Evolutionary conservation across 2,329 filamentous ascomycete genomes (phyloP), one percentile per base, ranked within the genome.

Genomic region (Alternaria sp.): DNA sequence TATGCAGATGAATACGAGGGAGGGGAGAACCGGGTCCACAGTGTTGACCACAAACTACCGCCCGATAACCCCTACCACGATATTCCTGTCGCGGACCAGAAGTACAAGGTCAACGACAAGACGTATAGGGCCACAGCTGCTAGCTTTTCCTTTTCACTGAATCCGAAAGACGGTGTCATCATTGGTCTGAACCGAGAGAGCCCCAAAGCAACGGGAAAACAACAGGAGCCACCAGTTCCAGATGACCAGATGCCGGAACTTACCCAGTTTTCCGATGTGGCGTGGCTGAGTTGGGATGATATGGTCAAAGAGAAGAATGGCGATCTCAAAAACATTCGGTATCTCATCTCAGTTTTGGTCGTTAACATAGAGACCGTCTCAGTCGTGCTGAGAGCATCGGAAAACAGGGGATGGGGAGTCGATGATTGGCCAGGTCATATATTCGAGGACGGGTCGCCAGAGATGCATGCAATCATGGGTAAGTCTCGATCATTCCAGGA

Each of bases 401-500:
- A 56, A 11, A 43, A 30, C 5, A 65, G 54, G 18, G 30, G 52
- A 12, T 62, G 54, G 62, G 30, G 42, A 3, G n/a, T 67, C 14
- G 55, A 43, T 5, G 49, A 44, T 12, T 69, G 64, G 59, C 68
- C 65, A 8, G 69, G 69, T 6, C 58, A 66, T 18, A 63, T 48
- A 0, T 71, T 70, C 34, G 58, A 64, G 24, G 44, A 48, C 26
- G 16, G 39, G 8, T 65, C 60, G 53, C 26, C 48, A 5, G 62
- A 67, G 39, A 61, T 62, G 5, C 51, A 53, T 16, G 68, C 69
- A 3, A 57, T 72, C 5, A 28, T 72, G 36, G 67, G 64, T 70
- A 54, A 28, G 56, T 24, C 14, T 7, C 44, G 18, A 11, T 30
- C 18, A 0, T 2, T 48, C 7, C 26, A 32, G n/a, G 36, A 5